A percentile compares a stretch with the other conserved stretches of the same genome.
Evolutionary conservation across 1,284 basidiomycete species (phyloP).

Genomic region (Trichosporon asahii): DNA sequence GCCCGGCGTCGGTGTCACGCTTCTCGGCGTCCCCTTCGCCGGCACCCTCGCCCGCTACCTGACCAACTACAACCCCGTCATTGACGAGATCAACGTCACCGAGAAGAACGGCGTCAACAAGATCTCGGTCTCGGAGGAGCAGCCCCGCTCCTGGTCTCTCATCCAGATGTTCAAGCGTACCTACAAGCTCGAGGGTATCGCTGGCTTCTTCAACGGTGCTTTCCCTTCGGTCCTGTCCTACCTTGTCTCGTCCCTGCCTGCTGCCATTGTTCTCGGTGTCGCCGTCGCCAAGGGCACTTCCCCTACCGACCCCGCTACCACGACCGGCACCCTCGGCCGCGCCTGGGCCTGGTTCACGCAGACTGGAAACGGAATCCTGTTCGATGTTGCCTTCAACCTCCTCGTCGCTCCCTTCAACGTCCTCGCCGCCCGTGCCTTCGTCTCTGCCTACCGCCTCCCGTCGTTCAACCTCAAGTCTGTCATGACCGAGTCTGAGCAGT

Average conservation of each 20-base stretch:
- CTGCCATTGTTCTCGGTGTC: constrained; percentile 5
- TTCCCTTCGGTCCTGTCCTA: constrained; percentile 5
- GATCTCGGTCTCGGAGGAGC: constrained; percentile 5
- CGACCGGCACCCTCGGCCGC: neutral
- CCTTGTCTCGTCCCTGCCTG: neutral
- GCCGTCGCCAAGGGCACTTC: constrained; percentile 4
- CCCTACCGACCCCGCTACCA: neutral
- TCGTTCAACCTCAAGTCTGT: constrained; percentile 7
- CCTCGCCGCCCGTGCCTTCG: neutral
- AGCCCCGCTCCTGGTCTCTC: neutral
- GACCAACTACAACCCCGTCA: constrained; percentile 10
- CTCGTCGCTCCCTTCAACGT: constrained; percentile 2
- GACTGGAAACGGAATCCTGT: neutral
- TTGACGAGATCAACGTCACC: constrained; percentile 2
- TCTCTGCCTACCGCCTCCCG: neutral
- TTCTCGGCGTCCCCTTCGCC: constrained; percentile 10
- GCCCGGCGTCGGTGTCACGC: neutral
- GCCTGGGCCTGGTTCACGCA: constrained; percentile 2
- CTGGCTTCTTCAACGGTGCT: constrained; percentile 5
- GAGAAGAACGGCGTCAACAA: constrained; percentile 8
- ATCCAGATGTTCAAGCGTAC: neutral
- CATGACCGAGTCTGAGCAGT: constrained; percentile 4
- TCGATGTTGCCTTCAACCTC: neutral
- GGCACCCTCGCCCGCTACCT: constrained; percentile 6
- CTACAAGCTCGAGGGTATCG: constrained; percentile 1